Evolutionary conservation across 371 early-diverging fungal species (phyloP), one percentile per base, ranked within the genome.

Genomic region (Rhizopus delemar): DNA sequence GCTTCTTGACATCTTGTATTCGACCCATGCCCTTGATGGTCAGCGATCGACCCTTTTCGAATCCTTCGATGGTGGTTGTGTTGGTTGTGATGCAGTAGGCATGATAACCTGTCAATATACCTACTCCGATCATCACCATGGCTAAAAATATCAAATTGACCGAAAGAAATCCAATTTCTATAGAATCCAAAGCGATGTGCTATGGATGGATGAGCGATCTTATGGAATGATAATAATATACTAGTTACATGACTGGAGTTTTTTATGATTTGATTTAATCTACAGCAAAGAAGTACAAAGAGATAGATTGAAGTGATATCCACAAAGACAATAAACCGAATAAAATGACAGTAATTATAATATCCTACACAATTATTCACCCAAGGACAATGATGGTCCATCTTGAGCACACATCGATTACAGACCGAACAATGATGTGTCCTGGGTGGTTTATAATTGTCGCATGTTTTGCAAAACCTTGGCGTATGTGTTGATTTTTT

Each of bases 351-450:
- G 60, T 91, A 90, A 69, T 98, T 98, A 61, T 56, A 59, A 62
- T 89, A 88, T 6, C 98, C 98, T 35, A 98, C 91, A 78, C 98
- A 98, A 71, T 93, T 97, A 76, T 96, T 95, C 50, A 98, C 86
- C 93, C 98, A 99, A 3, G 96, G 95, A 73, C 98, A 98, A 66
- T 98, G 98, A 62, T 94, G 94, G 57, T 94, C 94, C 93, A 93
- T 92, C 70, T 93, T 93, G 32, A 93, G 78, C 16, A 94, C 88
- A 74, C 94, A 94, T 56, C 82, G 78, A 41, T 85, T 78, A 70
- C 94, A 94, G 28, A 76, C 69, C 12, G 87, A 77, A 68, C 94
- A 94, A 68, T 94, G 94, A 74, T 93, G 93, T 3, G 89, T 69
- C 33, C 94, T 80, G 7, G 92, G 90, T 29, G 94, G 93, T 68